Base-by-base conservation (phyloP, 768 basidiomycete genomes). In the Mycena venus region DNA sequence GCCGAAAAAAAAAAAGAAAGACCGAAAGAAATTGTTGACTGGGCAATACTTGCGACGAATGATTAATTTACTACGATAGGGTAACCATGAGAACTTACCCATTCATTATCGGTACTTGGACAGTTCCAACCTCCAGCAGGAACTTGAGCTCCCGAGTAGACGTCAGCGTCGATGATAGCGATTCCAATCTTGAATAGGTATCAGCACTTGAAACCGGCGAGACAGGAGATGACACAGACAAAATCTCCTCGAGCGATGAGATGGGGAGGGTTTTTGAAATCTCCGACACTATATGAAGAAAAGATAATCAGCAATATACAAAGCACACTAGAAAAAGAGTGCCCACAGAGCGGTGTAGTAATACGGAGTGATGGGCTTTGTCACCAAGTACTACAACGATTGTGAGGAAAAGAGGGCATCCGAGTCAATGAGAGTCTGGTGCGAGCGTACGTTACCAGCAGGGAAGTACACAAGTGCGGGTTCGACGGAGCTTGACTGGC, bases 391-490 rank as follows among this genome's bases (percentile, higher is more conserved):
- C 61, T 62, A 62, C 25, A 62, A 44, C 27, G 61, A 62, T 21
- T 42, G 17, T 62, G 29, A 42, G 60, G 25, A 29, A 40, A 27
- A 25, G 11, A 31, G 27, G 40, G 17, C 42, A 44, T 44, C n/a
- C n/a, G n/a, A n/a, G n/a, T n/a, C 40, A 29, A 44, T 31, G 27
- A 44, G 9, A 42, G 15, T 44, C 40, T 44, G 42, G 25, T 8
- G 5, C 25, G 27, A 31, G 15, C 61, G 27, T 62, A 62, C 61
- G 25, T 84, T 84, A 21, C 89, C 89, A 74, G 4, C 31, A 32
- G 90, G 90, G 80, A 91, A 90, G 80, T 86, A 91, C 42, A 91
- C 83, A n/a, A 90, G 79, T 15, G 89, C 90, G 32, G 90, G 90
- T 0, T 87, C 84, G 10, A 87, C 78, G 38, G 81, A 70, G 76